These are phyloP conservation scores for Naganishia albida DNA, from an alignment of 1,284 basidiomycete species.

Conservation along the genomic window DNA sequence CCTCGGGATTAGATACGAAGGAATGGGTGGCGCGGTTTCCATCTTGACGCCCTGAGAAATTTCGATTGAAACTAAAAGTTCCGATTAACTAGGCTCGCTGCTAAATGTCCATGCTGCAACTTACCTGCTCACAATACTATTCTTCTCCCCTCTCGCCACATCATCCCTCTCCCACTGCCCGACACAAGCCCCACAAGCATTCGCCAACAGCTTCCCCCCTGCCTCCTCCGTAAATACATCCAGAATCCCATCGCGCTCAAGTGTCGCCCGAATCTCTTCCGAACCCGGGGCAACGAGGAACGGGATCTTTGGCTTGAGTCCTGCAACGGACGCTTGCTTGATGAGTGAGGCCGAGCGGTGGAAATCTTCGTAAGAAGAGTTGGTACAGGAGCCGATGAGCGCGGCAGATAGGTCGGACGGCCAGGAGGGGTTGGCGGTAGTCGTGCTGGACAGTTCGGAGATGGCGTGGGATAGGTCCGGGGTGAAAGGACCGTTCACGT, in stretches of 20 bases:
- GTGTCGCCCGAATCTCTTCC: constrained; percentile 91
- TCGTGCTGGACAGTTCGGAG: constrained; percentile 74
- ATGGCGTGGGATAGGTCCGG: constrained; percentile 88
- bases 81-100: no score
- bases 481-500: constrained; percentile 91
- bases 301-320: constrained; percentile 73
- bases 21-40: constrained; percentile 93
- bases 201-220: constrained; percentile 78
- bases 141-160: constrained; percentile 79
- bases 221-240: constrained; percentile 75
- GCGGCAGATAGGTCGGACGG: constrained; percentile 83
- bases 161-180: constrained; percentile 88
- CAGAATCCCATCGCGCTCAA: constrained; percentile 87
- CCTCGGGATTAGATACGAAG: constrained; percentile 79
- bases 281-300: constrained; percentile 93
- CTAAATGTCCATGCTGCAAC: no score
- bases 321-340: constrained; percentile 75
- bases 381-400: constrained; percentile 92
- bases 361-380: constrained; percentile 89
- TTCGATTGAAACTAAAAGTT: constrained; percentile 81
- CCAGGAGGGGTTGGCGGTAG: constrained; percentile 65
- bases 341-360: constrained; percentile 83
- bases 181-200: constrained; percentile 95
- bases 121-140: constrained; percentile 74
- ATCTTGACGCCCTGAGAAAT: constrained; percentile 40